Evolutionary conservation across 2,329 filamentous ascomycete genomes (phyloP).

Genomic region (Ophiostoma populinum): DNA sequence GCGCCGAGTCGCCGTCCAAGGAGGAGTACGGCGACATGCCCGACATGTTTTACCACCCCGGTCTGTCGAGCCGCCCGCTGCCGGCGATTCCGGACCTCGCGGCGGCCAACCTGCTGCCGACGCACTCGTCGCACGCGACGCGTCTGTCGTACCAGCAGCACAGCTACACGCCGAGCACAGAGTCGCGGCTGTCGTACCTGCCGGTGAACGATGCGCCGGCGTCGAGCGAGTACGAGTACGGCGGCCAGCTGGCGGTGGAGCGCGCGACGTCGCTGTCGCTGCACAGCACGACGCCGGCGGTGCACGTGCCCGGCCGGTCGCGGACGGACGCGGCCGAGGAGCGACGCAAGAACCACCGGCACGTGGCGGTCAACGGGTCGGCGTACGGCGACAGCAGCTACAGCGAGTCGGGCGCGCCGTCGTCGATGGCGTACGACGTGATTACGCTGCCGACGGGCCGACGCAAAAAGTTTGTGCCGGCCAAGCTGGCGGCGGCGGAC

Average conservation of each 20-base stretch:
- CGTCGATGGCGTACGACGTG: conserved; percentile 53
- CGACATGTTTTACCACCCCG: conserved; percentile 88
- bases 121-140: conserved; percentile 23
- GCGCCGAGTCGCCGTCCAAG: conserved; percentile 47
- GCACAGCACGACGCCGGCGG: conserved; percentile 62
- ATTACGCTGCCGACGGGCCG: conserved; percentile 63
- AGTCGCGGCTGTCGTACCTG: conserved; percentile 25
- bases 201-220: conserved; percentile 29
- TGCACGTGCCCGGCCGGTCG: conserved; percentile 71
- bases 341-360: conserved; percentile 35
- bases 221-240: conserved; percentile 25
- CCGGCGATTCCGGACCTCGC: conserved; percentile 45
- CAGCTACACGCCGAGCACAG: conserved; percentile 29
- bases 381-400: conserved; percentile 36
- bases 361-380: conserved; percentile 28
- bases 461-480: conserved; percentile 64
- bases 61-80: conserved; percentile 47
- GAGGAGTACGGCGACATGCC: conserved; percentile 75
- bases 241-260: conserved; percentile 34
- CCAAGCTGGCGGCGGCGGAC: conserved; percentile 64
- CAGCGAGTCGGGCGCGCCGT: conserved; percentile 33
- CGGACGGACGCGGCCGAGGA: conserved; percentile 82
- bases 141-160: conserved; percentile 32
- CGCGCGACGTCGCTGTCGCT: conserved; percentile 71
- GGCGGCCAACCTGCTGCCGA: conserved; percentile 36